Percentiles rank a stretch among this genome's conserved stretches.
Evolutionary conservation across 345 rosid species (phyloP).

Genomic region (Acer saccharum): DNA sequence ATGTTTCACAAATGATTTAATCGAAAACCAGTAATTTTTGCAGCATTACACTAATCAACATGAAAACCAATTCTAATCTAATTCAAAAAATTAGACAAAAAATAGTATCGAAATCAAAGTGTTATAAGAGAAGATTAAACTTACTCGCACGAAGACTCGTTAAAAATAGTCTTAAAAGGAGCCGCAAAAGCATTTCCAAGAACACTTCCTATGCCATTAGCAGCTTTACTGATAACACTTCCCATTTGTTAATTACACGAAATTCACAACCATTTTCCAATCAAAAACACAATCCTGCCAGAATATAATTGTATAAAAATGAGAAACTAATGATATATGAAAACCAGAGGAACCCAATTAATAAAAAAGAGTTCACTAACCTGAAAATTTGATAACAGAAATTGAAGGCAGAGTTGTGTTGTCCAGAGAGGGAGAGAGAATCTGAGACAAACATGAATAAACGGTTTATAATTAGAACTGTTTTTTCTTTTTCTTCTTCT

Average conservation of each 20-base stretch:
- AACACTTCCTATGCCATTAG: conserved; percentile 49
- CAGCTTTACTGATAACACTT: conserved; percentile 50
- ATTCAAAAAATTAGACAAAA: neutral
- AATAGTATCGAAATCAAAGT: neutral
- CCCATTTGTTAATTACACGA: conserved; percentile 40
- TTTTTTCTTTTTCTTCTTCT: no score
- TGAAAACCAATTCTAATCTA: neutral
- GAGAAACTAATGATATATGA: neutral
- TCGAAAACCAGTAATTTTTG: neutral
- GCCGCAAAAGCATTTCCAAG: conserved; percentile 55
- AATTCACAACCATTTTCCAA: neutral
- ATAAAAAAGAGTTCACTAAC: neutral
- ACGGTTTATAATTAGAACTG: no score
- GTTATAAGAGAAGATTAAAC: conserved; percentile 4
- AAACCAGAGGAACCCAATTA: neutral
- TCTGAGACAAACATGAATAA: no score
- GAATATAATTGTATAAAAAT: no score
- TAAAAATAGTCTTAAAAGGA: conserved; percentile 63
- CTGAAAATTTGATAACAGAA: neutral
- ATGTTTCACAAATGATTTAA: neutral
- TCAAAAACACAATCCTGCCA: neutral
- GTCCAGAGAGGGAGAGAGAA: neutral
- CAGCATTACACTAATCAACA: no score
- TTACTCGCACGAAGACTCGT: conserved; percentile 51
- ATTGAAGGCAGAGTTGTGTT: neutral